A percentile compares a stretch with the other conserved stretches of the same genome.
Conservation (phyloP, 2,329 filamentous ascomycete genomes). For the Aspergillus sp. region DNA sequence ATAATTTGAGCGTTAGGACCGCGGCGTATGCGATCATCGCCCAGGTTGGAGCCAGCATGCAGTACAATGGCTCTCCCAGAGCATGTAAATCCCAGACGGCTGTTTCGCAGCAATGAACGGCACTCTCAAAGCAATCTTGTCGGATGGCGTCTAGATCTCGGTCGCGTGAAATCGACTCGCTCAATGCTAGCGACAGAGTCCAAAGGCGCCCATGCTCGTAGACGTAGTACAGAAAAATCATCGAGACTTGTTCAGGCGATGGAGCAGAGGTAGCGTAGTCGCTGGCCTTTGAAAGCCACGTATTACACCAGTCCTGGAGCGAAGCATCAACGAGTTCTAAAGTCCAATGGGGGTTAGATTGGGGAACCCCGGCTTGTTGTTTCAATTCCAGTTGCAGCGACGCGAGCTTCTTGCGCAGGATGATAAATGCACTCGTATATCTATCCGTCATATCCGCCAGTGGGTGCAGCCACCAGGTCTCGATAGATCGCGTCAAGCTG, state of each 20-base stretch:
- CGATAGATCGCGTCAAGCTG: slow-evolving; percentile 29
- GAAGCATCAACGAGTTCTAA: slow-evolving; percentile 27
- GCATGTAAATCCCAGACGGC: slow-evolving; percentile 31
- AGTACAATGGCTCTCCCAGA: slow-evolving; percentile 35
- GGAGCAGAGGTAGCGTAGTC: neutral
- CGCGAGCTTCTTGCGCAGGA: slow-evolving; percentile 27
- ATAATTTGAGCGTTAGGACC: slow-evolving; percentile 32
- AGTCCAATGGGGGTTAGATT: slow-evolving; percentile 31
- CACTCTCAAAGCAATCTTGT: slow-evolving; percentile 35
- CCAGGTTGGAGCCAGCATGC: slow-evolving; percentile 39
- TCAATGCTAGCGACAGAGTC: slow-evolving; percentile 35
- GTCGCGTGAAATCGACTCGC: slow-evolving; percentile 16
- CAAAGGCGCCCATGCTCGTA: slow-evolving; percentile 35
- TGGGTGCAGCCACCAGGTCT: slow-evolving; percentile 35
- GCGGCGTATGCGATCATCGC: slow-evolving; percentile 39
- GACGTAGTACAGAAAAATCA: slow-evolving; percentile 30
- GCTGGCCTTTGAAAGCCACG: slow-evolving; percentile 25
- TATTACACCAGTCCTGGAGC: slow-evolving; percentile 29
- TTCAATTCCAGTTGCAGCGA: slow-evolving; percentile 26
- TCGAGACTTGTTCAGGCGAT: slow-evolving; percentile 21
- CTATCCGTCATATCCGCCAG: slow-evolving; percentile 34
- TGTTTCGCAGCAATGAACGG: slow-evolving; percentile 33
- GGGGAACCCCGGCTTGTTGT: slow-evolving; percentile 15
- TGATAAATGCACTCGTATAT: slow-evolving; percentile 36
- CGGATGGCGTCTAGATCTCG: slow-evolving; percentile 24